Evolutionary conservation across 805 yeast genomes (phyloP), one percentile per base, ranked within the genome.

Genomic region (Saccharomyces cerevisiae): DNA sequence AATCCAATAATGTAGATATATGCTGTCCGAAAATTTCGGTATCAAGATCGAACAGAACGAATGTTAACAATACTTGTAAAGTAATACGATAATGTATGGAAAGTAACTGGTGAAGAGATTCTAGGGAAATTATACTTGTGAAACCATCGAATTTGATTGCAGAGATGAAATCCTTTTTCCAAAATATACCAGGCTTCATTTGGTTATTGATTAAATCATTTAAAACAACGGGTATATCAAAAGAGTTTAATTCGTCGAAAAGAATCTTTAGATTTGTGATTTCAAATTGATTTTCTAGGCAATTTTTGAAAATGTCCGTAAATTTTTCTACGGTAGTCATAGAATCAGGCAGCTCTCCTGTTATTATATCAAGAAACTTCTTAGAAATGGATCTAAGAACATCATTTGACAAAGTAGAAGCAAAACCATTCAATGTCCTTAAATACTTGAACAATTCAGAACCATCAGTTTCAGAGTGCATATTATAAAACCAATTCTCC

Each of bases 281-380:
- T 55, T 76, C 76, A 51, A 82, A 69, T 51, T 71, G 70, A 3
- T 70, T 62, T 10, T 76, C 68, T 49, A 84, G 68, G 17, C 70
- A 59, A 0, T 69, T 56, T 31, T 76, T 74, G 56, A 81, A 79
- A 5, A 80, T 69, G 5, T 63, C 57, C 0, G 62, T 55, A 21
- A 73, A 64, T 50, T 59, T 60, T 24, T 69, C 66, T 22, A 55
- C 58, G 8, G 66, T 66, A 29, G 80, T 73, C 56, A 65, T 69
- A 14, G 59, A 61, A 43, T 63, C 70, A 46, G 69, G 64, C 36
- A 68, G 63, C 28, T 63, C 68, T 27, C 71, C 64, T 28, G 70
- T 68, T 6, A 70, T 68, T 32, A 73, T 73, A 14, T 73, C 72
- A 10, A 75, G 57, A 41, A 80, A 66, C 6, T 71, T 69, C 10